Conservation (phyloP, 1,284 basidiomycete species). For the Irpex sp. region DNA sequence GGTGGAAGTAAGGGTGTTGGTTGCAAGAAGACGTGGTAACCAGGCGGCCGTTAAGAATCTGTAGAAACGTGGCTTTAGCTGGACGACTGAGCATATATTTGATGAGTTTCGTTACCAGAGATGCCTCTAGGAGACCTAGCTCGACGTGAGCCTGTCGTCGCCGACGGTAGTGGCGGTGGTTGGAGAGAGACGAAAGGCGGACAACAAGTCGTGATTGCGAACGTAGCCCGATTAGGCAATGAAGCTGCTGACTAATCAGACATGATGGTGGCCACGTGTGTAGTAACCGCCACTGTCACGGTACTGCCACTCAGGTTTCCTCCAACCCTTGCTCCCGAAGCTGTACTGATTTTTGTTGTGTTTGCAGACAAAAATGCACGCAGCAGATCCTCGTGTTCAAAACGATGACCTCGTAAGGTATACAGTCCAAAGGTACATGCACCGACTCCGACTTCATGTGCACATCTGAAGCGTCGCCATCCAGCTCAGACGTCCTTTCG, state of each 20-base stretch:
- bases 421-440: conserved; percentile 12
- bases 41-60: conserved; percentile 6
- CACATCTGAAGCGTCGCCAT: neutral
- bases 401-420: conserved; percentile 6
- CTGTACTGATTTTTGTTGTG: neutral
- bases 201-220: neutral
- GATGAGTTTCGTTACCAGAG: neutral
- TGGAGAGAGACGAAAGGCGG: neutral
- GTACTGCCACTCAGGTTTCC: neutral
- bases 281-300: neutral
- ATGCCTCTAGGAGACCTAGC: neutral
- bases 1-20: neutral
- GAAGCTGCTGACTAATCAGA: neutral
- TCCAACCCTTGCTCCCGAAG: neutral
- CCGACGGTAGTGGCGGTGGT: neutral
- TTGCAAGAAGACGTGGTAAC: conserved; percentile 10
- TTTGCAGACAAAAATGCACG: neutral
- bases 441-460: neutral
- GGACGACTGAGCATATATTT: neutral
- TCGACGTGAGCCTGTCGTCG: neutral
- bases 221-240: neutral
- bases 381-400: neutral
- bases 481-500: conserved; percentile 70
- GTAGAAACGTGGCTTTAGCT: neutral
- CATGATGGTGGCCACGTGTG: neutral